Base-by-base conservation (phyloP, 1,284 basidiomycete species). In the Sporisorium graminicola region DNA sequence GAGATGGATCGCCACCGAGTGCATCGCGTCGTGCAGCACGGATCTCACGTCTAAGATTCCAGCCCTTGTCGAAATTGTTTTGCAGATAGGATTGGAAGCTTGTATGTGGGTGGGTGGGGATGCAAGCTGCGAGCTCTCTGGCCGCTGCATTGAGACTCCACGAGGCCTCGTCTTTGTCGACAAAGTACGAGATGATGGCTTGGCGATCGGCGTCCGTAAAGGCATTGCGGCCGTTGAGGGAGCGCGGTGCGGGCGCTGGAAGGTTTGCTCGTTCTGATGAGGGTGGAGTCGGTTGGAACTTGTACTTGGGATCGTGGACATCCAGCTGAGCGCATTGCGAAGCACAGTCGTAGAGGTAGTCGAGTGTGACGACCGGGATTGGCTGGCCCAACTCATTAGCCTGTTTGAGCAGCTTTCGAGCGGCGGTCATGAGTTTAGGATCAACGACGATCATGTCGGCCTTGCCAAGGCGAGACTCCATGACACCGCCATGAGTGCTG, bases 1-100 rank as follows among this genome's bases (percentile, higher is more conserved):
- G 51, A 20, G 69, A 72, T 8, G 59, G 64, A 29, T 56, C 69
- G n/a, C 40, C 63, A 10, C 63, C 56, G 26, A 72, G 59, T 2
- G 55, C 58, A 4, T 60, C 47, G 13, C 47, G 63, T 7, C 69
- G 63, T n/a, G 69, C 59, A n/a, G 27, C 5, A 7, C 47, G 44
- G 27, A 77, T 49, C 16, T 55, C 20, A 29, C 66, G 10, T 27
- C 52, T 64, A 50, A 77, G 66, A 22, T 73, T 73, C 74, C 62
- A 69, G 24, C 62, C 62, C 50, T 49, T 66, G 9, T 68, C 66
- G 37, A 78, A 65, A 51, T 80, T 80, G 44, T 51, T 44, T 31
- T 76, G 75, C 5, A 80, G 56, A 52, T 71, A 78, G 26, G 76
- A 57, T 37, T 77, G 78, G 40, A 67, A 79, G 65, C 78, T 79